These are phyloP conservation scores for Martensiomyces pterosporus DNA, from an alignment of 192 early-diverging fungal genomes.

Conservation along the genomic window DNA sequence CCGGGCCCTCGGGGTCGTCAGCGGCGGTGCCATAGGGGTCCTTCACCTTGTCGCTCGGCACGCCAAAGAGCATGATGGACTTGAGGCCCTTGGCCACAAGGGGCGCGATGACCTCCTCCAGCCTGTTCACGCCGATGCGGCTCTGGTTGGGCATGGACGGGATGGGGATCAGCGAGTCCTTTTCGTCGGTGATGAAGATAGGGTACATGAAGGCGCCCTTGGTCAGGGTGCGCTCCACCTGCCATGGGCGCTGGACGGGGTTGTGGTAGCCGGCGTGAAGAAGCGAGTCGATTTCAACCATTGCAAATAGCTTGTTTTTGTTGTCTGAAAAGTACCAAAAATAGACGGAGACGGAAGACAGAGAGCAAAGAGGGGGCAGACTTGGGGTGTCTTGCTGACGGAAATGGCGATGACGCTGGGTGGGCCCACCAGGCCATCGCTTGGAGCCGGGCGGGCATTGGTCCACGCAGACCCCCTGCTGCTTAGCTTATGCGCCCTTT, in stretches of 20 bases:
- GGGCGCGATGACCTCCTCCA: conserved; percentile 72
- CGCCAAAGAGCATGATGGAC: conserved; percentile 90
- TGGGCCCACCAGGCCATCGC: too few species aligned
- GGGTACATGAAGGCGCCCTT: conserved; percentile 85
- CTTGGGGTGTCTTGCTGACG: too few species aligned
- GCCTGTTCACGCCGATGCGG: conserved; percentile 74
- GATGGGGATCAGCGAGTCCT: conserved; percentile 73
- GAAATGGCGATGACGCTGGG: too few species aligned
- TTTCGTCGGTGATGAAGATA: conserved; percentile 86
- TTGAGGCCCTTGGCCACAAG: conserved; percentile 84
- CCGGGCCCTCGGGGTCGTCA: conserved; percentile 77
- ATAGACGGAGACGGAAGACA: too few species aligned
- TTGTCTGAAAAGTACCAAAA: too few species aligned
- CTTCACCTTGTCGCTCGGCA: conserved; percentile 67
- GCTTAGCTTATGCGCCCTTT: neutral
- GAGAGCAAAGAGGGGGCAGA: too few species aligned
- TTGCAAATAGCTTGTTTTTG: too few species aligned
- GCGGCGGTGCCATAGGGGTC: conserved; percentile 77
- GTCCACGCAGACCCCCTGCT: too few species aligned
- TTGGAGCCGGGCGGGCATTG: too few species aligned
- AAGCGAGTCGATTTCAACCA: conserved; percentile 59
- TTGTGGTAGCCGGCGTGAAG: conserved; percentile 89
- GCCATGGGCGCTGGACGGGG: conserved; percentile 75
- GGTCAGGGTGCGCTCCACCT: conserved; percentile 63
- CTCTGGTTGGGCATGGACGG: conserved; percentile 81